Base-by-base conservation (phyloP, 169 alveolate genomes). In the Plasmodium inui region DNA sequence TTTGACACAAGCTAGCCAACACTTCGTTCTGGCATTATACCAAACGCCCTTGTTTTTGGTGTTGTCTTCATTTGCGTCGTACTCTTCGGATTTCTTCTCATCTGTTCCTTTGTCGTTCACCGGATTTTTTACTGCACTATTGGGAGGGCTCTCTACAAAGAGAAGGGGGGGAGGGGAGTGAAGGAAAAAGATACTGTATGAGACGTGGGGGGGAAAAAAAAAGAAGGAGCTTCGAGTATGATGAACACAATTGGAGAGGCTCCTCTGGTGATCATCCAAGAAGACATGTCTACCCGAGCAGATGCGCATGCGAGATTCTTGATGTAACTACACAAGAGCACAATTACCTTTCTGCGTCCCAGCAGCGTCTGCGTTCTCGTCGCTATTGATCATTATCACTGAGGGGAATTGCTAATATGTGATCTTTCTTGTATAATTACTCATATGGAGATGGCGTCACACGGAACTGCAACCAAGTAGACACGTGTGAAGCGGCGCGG, bases 1-100 rank as follows among this genome's bases (percentile, higher is more conserved):
- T 14, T 85, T 85, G 9, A 85, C 93, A 53, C 93, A 85, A 30
- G 93, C 93, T 85, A 85, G 44, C 93, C 93, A 85, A 50, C 93
- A 85, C 74, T 85, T 85, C 9, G 93, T 85, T 74, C 93, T 73
- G 22, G 93, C 93, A 74, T 85, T 85, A 67, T 85, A 85, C 93
- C 93, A 85, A 14, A 85, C 93, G 14, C 93, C 93, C 34, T 85
- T 85, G 39, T 74, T 85, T 50, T 85, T 85, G 6, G 85, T 76
- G 28, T 74, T 85, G 61, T 85, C 93, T 10, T 74, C 93, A 46
- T 32, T 74, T 32, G 84, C 39, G n/a, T 74, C 93, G n/a, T 67
- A 55, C 17, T 28, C 67, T 7, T 74, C 93, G 1, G 84, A 12
- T 28, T 85, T 85, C 2, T 50, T 76, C 61, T 17, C 41, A 32